Evolutionary conservation across 148 eudicot species (phyloP), one percentile per base, ranked within the genome.

Genomic region (Silene latifolia): DNA sequence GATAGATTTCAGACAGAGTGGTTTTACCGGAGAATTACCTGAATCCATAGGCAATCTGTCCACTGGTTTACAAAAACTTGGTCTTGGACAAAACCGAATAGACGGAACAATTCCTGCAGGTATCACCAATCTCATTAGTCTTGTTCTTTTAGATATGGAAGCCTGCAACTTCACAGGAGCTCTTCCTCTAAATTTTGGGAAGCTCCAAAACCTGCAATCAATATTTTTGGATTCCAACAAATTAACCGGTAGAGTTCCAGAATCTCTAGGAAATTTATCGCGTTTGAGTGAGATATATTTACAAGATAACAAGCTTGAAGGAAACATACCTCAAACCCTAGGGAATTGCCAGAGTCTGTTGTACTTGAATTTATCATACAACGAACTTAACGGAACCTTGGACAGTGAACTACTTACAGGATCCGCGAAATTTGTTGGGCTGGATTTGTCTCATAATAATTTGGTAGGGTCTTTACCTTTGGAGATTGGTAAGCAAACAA

Each of bases 401-500:
- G 42, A 27, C 8, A 25, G 8, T 29, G 44, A 56, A 6, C 62
- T 71, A 3, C 29, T 71, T 7, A 17, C 18, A 15, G 73, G 73
- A 17, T 54, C 44, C 7, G 59, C 84, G 4, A 39, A 77, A 17
- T 64, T 75, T 8, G 59, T 78, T 19, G 46, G 51, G 25, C 13
- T 83, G 14, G 47, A 69, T 48, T 20, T 81, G 8, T 47, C 77
- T 18, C 48, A 25, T 8, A 86, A 83, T 47, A 46, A 66, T 48
- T 76, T 83, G 29, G 63, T 29, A 47, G 86, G 84, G 7, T 39
- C 80, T 11, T 42, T 85, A 21, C 84, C 86, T 19, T 13, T 56
- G 7, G 72, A 78, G 63, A 77, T 83, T 17, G 76, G 75, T 21
- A 29, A 23, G 29, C 78, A 83, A 53, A 79, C 11, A 58, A 81